A percentile compares a stretch with the other conserved stretches of the same genome.
Evolutionary conservation across 805 yeast species (phyloP).

Genomic region (Yamadazyma sp.): DNA sequence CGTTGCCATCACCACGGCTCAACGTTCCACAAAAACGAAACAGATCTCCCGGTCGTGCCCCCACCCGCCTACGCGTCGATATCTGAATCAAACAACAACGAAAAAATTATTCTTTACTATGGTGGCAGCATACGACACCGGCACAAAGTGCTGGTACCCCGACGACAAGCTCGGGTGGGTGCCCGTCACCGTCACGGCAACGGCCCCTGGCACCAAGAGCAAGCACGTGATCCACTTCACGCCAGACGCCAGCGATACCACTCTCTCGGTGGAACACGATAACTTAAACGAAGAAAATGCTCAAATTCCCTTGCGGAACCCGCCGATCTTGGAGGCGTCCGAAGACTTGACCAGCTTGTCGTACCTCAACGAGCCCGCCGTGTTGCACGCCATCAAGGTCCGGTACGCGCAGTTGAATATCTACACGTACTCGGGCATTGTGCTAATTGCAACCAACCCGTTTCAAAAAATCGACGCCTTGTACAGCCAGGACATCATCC

Average conservation of each 20-base stretch:
- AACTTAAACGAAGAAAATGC: conserved; percentile 51
- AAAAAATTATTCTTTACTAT: conserved; percentile 8
- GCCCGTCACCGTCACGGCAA: conserved; percentile 58
- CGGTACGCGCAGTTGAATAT: conserved; percentile 88
- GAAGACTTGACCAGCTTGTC: conserved; percentile 93
- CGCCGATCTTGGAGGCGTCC: conserved; percentile 87
- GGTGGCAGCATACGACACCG: conserved; percentile 26
- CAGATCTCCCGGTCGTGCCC: conserved; percentile 2
- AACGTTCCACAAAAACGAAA: background rate
- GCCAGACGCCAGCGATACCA: conserved; percentile 48
- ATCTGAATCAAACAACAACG: conserved; percentile 9
- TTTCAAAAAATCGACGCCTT: conserved; percentile 89
- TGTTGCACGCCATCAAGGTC: conserved; percentile 85
- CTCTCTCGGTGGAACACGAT: conserved; percentile 49
- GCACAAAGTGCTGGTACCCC: conserved; percentile 80
- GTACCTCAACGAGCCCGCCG: conserved; percentile 94
- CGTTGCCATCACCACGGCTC: too few relatives aligned
- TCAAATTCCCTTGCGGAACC: conserved; percentile 76
- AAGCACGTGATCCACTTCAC: conserved; percentile 52
- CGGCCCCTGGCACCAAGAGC: conserved; percentile 33
- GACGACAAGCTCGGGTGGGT: conserved; percentile 74
- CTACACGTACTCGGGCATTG: conserved; percentile 96
- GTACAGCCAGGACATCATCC: conserved; percentile 89
- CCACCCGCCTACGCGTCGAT: conserved; percentile 11
- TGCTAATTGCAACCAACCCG: conserved; percentile 93